Evolutionary conservation across 2,329 filamentous ascomycete species (phyloP).

Genomic region (Fusarium sp.): DNA sequence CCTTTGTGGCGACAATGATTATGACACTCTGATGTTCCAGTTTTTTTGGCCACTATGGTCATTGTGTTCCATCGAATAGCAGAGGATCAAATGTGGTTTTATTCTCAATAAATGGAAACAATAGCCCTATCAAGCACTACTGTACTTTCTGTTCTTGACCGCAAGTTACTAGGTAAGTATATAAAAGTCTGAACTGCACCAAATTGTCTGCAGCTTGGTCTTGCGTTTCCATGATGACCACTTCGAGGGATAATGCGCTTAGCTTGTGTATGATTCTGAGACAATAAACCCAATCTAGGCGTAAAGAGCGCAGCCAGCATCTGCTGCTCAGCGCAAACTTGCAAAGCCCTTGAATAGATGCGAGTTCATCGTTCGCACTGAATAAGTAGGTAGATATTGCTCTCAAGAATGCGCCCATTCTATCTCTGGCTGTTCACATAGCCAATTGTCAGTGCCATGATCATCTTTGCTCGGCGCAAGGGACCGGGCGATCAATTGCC

Average conservation of each 20-base stretch:
- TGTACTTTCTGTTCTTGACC: slow-evolving; percentile 8
- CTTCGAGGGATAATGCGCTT: slow-evolving; percentile 37
- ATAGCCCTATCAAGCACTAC: neutral
- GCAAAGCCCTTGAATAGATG: slow-evolving; percentile 11
- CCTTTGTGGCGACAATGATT: slow-evolving; percentile 31
- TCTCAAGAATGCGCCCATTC: slow-evolving; percentile 14
- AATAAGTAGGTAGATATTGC: neutral
- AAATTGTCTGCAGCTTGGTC: slow-evolving; percentile 1
- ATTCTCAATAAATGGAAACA: slow-evolving; percentile 1
- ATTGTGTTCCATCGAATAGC: neutral
- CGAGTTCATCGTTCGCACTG: neutral
- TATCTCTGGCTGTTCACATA: slow-evolving; percentile 5
- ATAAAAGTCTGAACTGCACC: slow-evolving; percentile 20
- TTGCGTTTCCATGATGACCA: slow-evolving; percentile 22
- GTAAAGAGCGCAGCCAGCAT: slow-evolving; percentile 24
- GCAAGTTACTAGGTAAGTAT: neutral
- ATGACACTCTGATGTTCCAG: slow-evolving; percentile 31
- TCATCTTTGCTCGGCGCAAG: slow-evolving; percentile 34
- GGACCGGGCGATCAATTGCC: slow-evolving; percentile 43
- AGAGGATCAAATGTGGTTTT: slow-evolving; percentile 1
- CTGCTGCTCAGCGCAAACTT: slow-evolving; percentile 17
- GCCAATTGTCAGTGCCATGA: slow-evolving; percentile 37
- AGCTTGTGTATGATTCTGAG: slow-evolving; percentile 28
- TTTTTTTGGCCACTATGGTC: slow-evolving; percentile 23
- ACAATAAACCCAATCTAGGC: slow-evolving; percentile 28